phyloP scores from a whole-genome alignment of 441 rosid species.

The Manihot esculenta region DNA sequence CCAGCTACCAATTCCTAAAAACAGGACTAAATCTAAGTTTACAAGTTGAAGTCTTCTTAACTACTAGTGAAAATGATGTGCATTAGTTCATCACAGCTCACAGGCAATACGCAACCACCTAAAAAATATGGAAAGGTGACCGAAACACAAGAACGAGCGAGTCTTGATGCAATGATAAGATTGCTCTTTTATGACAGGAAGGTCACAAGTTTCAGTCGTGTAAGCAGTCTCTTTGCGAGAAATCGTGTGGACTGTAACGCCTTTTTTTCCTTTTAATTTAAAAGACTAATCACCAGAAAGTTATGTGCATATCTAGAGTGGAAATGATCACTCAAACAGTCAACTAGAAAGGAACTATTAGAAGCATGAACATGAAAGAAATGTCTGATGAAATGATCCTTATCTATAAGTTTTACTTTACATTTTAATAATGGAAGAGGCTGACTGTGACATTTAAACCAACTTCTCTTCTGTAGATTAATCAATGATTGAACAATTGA shows the following conservation, averaged over 20 bases:
- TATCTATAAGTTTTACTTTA: slow-evolving; percentile 15
- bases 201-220: background rate
- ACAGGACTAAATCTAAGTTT: slow-evolving; percentile 24
- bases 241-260: too few species aligned
- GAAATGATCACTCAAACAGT: slow-evolving; percentile 20
- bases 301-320: background rate
- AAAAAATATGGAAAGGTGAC: background rate
- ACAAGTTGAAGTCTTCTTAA: slow-evolving; percentile 22
- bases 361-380: slow-evolving; percentile 14
- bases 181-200: too few species aligned
- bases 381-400: slow-evolving; percentile 24
- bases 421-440: background rate
- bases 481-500: slow-evolving; percentile 17
- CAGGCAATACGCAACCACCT: background rate
- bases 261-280: too few species aligned
- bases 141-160: background rate
- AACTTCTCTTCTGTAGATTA: background rate
- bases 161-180: background rate
- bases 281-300: background rate
- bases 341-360: slow-evolving; percentile 18
- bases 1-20: slow-evolving; percentile 12
- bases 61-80: slow-evolving; percentile 24
- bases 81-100: slow-evolving; percentile 23
- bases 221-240: background rate
- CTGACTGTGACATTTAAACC: slow-evolving; percentile 19